These are phyloP conservation scores for Exophiala viscosa DNA, from an alignment of 2,329 filamentous ascomycete genomes.

Conservation along the genomic window DNA sequence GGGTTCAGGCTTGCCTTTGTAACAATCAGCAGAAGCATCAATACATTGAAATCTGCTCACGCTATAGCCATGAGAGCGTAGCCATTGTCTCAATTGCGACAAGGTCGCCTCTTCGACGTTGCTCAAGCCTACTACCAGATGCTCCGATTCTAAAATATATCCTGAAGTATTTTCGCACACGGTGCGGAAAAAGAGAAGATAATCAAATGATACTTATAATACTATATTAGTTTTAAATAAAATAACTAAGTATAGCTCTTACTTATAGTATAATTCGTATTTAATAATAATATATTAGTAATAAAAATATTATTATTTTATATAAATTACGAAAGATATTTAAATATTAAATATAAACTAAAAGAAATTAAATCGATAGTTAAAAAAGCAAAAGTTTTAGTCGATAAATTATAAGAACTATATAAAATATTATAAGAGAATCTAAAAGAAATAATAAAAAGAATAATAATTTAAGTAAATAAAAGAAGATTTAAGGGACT, in stretches of 20 bases:
- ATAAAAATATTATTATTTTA: slow-evolving; percentile 10
- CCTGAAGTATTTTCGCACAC: no score
- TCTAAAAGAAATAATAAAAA: slow-evolving; percentile 5
- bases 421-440: slow-evolving; percentile 6
- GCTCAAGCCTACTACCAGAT: no score
- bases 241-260: slow-evolving; percentile 12
- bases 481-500: slow-evolving; percentile 11
- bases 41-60: no score
- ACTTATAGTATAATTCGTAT: slow-evolving; percentile 3
- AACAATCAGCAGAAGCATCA: no score
- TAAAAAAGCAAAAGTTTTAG: neutral
- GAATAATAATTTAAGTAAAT: slow-evolving; percentile 7
- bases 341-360: neutral
- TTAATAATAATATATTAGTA: slow-evolving; percentile 1
- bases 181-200: no score
- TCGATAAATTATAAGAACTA: slow-evolving; percentile 1
- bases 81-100: no score
- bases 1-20: no score
- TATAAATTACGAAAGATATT: slow-evolving; percentile 11
- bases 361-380: neutral
- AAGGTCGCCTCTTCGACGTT: no score
- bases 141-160: no score
- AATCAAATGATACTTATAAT: slow-evolving; percentile 18
- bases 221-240: slow-evolving; percentile 20
- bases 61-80: no score